Percentiles rank a stretch among this genome's conserved stretches.
These are phyloP conservation scores for Lasiodiplodia theobromae DNA, from an alignment of 2,329 filamentous ascomycete genomes.

Conservation along the genomic window DNA sequence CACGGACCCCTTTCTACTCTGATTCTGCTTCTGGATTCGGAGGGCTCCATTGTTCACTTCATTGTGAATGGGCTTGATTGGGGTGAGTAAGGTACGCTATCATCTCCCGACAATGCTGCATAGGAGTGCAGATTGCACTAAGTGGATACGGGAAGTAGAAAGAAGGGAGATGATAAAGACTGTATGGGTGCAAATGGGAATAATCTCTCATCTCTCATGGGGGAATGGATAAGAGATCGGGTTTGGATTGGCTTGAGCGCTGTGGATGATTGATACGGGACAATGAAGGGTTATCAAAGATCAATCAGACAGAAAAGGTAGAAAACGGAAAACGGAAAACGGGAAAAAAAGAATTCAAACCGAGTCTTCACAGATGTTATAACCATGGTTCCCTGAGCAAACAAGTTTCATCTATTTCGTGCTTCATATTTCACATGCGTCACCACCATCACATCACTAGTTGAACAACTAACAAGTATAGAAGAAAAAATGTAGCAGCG, in stretches of 20 bases:
- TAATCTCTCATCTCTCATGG: background rate
- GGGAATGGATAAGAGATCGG: background rate
- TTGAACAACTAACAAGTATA: background rate
- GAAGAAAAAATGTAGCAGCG: constrained; percentile 8
- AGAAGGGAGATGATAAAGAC: background rate
- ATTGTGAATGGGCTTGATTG: background rate
- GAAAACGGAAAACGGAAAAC: background rate
- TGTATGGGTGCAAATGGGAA: background rate
- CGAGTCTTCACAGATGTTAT: background rate
- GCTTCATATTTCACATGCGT: background rate
- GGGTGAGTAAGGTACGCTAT: background rate
- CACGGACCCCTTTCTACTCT: background rate
- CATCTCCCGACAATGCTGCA: background rate
- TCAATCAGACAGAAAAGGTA: background rate
- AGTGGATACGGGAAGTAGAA: background rate
- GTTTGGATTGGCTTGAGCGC: background rate
- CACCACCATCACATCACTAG: background rate
- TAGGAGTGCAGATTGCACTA: background rate
- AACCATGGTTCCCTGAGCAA: background rate
- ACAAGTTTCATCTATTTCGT: background rate
- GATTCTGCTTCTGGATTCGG: background rate
- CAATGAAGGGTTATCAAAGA: background rate
- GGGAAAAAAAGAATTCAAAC: background rate
- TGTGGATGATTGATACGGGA: background rate
- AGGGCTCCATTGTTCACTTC: constrained; percentile 6